Base-by-base conservation (phyloP, 306 rosid species). In the Hippophae gyantsensis region DNA sequence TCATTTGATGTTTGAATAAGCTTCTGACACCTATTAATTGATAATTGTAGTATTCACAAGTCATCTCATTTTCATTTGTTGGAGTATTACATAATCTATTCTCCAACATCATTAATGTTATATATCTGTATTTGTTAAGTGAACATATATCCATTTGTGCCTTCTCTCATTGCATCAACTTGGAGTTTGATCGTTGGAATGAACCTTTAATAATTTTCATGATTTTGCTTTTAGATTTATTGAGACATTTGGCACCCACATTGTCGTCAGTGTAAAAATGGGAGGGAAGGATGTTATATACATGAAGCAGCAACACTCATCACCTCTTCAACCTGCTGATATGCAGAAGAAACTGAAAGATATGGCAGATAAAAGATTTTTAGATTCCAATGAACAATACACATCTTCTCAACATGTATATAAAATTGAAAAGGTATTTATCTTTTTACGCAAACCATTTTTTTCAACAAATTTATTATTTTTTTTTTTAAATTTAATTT, bases 211-310 rank as follows among this genome's bases (percentile, higher is more conserved):
- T 41, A 25, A 44, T 42, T 42, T 42, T 63, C 53, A 8, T 41
- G 42, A 10, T 5, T 58, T 32, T 26, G 66, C 53, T 70, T 69
- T 58, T 78, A 92, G 96, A 83, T 87, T 92, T 77, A 87, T 92
- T 62, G 83, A 85, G n/a, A 81, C 79, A 58, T 87, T 83, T 69
- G 98, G 98, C 63, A 92, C 98, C 56, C 98, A 87, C 75, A 78
- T 92, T 57, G 81, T 87, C 72, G 98, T 87, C 78, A 87, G 96
- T 58, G 75, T 92, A 78, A 92, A 85, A 78, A 92, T 92, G 95
- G 98, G 98, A 12, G 98, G 98, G 65, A 92, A 87, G 77, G 98
- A 92, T 78, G 93, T 83, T 67, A 85, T 92, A 76, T 92, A 83
- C 74, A 67, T 92, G 85, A 92, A 87, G 85, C 98, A 92, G 77